Evolutionary conservation across 2,329 filamentous ascomycete species (phyloP), one percentile per base, ranked within the genome.

Genomic region (Didymella exigua): DNA sequence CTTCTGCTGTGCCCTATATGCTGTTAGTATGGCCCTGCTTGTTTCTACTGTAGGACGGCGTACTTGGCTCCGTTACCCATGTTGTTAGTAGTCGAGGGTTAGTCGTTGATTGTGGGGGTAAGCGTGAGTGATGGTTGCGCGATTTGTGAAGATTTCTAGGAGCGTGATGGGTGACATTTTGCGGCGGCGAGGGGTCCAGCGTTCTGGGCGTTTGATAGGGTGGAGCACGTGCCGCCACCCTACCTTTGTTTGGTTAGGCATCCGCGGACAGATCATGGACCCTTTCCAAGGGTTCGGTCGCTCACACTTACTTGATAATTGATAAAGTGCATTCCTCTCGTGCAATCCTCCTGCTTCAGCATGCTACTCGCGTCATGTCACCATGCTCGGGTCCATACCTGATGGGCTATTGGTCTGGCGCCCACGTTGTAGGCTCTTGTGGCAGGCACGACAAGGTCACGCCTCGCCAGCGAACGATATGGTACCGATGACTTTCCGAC

Each of bases 41-140:
- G 19, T 27, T 26, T 48, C 31, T 18, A 13, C 19, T 36, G 37
- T 40, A 24, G 10, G 23, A 9, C 24, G 31, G n/a, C 68, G 44
- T 71, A 74, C 72, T 71, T 74, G 46, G 69, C 69, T 67, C 72
- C 72, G 71, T 75, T 75, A 56, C 72, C 72, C 72, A 75, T 74
- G 23, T 45, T 62, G 58, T 54, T 54, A 49, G 56, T 61, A 40
- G 50, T 42, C 60, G 50, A 40, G 36, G 16, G 58, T 63, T 58
- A 65, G 56, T 58, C 41, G 57, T 53, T 60, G 52, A 41, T 43
- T 29, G 51, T 54, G 48, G 52, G 54, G 21, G 50, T 49, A 42
- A 19, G 26, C 42, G 40, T 47, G 49, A 41, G 44, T 51, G 55
- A 29, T 27, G 14, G 21, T 19, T 42, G 46, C 56, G 50, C 42